These are phyloP conservation scores for Colletotrichum salicis DNA, from an alignment of 2,329 filamentous ascomycete genomes.

Conservation along the genomic window DNA sequence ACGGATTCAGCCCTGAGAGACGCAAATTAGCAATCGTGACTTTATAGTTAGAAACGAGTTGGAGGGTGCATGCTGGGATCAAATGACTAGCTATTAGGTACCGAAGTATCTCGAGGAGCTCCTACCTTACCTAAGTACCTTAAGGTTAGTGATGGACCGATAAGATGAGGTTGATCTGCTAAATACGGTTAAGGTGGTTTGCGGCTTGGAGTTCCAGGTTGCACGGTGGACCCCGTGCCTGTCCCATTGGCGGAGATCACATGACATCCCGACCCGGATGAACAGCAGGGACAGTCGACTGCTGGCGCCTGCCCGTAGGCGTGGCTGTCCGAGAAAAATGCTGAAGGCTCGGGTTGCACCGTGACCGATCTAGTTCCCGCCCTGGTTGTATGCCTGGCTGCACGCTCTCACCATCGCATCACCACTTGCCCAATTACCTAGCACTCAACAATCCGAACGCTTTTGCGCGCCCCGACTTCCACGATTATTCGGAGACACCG, in stretches of 20 bases:
- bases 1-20: background rate
- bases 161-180: slow-evolving; percentile 24
- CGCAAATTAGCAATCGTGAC: background rate
- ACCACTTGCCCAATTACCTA: slow-evolving; percentile 3
- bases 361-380: slow-evolving; percentile 20
- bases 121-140: background rate
- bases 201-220: background rate
- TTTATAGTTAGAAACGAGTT: background rate
- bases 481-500: background rate
- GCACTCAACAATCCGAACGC: slow-evolving; percentile 1
- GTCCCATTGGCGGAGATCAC: slow-evolving; percentile 1
- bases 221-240: background rate
- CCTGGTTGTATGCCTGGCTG: slow-evolving; percentile 18
- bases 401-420: slow-evolving; percentile 27
- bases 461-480: background rate
- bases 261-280: background rate
- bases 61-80: background rate
- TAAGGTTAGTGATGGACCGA: background rate
- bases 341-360: slow-evolving; percentile 27
- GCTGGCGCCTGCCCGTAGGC: slow-evolving; percentile 15
- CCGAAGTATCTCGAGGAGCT: background rate
- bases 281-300: background rate
- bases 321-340: slow-evolving; percentile 24
- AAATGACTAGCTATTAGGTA: background rate
- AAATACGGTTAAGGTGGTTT: background rate